These are phyloP conservation scores for Lepidium sativum DNA, from an alignment of 345 rosid species.

Conservation along the genomic window DNA sequence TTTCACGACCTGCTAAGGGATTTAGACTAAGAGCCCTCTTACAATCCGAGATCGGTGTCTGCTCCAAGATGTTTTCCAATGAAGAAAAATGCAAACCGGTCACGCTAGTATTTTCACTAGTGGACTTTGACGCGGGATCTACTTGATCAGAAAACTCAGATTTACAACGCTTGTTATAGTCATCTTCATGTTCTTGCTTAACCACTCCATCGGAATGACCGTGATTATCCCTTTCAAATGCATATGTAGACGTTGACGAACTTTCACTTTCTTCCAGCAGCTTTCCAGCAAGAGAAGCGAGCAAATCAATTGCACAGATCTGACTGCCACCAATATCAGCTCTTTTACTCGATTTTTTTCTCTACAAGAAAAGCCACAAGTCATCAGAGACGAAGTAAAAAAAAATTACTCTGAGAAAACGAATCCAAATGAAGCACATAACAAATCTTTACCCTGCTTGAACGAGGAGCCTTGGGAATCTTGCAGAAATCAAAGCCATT, in stretches of 20 bases:
- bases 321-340: constrained; percentile 31
- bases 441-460: constrained; percentile 51
- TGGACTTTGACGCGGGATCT: constrained; percentile 25
- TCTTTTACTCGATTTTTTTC: constrained; percentile 37
- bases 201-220: constrained; percentile 24
- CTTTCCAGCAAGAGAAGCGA: constrained; percentile 86
- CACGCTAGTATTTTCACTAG: constrained; percentile 20
- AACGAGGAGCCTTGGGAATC: constrained; percentile 84
- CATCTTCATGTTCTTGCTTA: constrained; percentile 33
- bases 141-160: constrained; percentile 35
- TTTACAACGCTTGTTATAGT: constrained; percentile 31
- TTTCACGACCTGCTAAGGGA: constrained; percentile 14
- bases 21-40: constrained; percentile 26
- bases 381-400: constrained; percentile 11
- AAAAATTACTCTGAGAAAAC: not conserved
- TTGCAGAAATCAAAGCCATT: constrained; percentile 44
- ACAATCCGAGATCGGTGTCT: constrained; percentile 20
- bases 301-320: constrained; percentile 67
- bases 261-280: constrained; percentile 74
- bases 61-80: constrained; percentile 29
- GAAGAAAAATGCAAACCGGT: constrained; percentile 27
- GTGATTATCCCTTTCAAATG: constrained; percentile 47
- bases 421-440: not conserved
- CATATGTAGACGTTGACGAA: constrained; percentile 65
- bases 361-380: constrained; percentile 32